Base-by-base conservation (phyloP, 2,329 filamentous ascomycete species). In the Xylaria sp. region DNA sequence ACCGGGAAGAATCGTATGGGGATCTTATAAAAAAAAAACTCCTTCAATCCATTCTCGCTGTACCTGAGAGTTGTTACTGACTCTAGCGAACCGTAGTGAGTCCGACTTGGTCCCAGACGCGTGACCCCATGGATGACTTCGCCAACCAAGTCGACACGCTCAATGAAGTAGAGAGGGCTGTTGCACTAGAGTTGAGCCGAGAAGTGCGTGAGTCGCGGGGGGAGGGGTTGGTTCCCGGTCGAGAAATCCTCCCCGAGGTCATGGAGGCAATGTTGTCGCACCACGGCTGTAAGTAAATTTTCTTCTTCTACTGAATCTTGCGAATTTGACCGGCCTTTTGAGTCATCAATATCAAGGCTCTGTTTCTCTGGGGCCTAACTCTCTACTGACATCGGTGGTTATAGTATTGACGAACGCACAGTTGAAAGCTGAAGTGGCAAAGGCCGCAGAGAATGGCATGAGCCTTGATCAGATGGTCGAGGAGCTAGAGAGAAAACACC, bases 81-180 rank as follows among this genome's bases (percentile, higher is more conserved):
- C n/a, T n/a, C n/a, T n/a, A n/a, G n/a, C n/a, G n/a, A n/a, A n/a
- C n/a, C n/a, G n/a, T n/a, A n/a, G n/a, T 71, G 31, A 74, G 72
- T 43, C 72, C 73, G 1, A 67, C 71, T 0, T 53, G 66, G 23
- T 62, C 69, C 4, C 12, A 15, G 3, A 71, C 68, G 14, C 70
- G 73, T 2, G 51, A 71, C 21, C 65, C 67, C 9, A 47, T 67
- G 1, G 52, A 57, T 2, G 68, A 72, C 51, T 62, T 65, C 40
- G 54, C 6, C 37, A 62, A 62, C 33, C 69, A 72, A 50, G 37
- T 70, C 15, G 55, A 66, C 35, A 14, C 60, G 45, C 55, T 74
- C 2, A 60, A 15, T 14, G 63, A 66, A 0, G 47, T 49, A 1
- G 47, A 63, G 9, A 63, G 49, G 23, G 6, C 25, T 2, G 0